Evolutionary conservation across 2,329 filamentous ascomycete genomes (phyloP).

Genomic region (Pseudonectria buxi): DNA sequence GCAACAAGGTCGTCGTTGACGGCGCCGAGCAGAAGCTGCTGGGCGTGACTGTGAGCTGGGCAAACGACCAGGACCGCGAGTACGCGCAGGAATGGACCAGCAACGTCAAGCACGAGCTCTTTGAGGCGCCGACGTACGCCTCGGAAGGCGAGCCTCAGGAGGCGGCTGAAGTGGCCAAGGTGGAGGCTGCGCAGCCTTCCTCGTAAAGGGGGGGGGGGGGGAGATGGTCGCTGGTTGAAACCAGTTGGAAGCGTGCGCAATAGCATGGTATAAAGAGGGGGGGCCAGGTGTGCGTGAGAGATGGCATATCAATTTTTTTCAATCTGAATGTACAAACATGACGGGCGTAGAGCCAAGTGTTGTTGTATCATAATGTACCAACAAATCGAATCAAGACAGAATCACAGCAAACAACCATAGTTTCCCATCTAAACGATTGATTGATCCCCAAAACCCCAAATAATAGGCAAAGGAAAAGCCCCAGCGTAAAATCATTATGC

Average conservation of each 20-base stretch:
- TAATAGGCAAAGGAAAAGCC: slow-evolving; percentile 1
- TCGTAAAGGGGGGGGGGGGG: background rate
- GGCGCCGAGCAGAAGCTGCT: slow-evolving; percentile 23
- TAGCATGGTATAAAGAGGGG: too few relatives aligned
- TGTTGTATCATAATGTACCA: slow-evolving; percentile 24
- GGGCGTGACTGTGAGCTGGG: slow-evolving; percentile 45
- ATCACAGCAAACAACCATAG: background rate
- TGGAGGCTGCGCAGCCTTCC: too few relatives aligned
- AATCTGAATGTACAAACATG: background rate
- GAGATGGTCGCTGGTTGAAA: background rate
- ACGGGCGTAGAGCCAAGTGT: background rate
- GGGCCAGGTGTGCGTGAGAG: too few relatives aligned
- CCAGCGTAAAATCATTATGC: slow-evolving; percentile 45
- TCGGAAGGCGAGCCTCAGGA: slow-evolving; percentile 10
- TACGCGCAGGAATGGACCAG: slow-evolving; percentile 43
- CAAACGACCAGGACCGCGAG: slow-evolving; percentile 39
- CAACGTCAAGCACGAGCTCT: slow-evolving; percentile 46
- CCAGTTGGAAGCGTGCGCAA: too few relatives aligned
- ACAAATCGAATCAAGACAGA: slow-evolving; percentile 6
- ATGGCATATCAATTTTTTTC: background rate
- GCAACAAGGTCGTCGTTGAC: slow-evolving; percentile 39
- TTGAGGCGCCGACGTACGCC: slow-evolving; percentile 24
- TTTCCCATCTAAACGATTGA: background rate
- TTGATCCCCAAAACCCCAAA: slow-evolving; percentile 1
- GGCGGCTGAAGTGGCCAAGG: slow-evolving; percentile 1